Percentiles rank a stretch among this genome's conserved stretches.
Evolutionary conservation across 2,329 filamentous ascomycete species (phyloP).

Genomic region (Drechslerella dactyloides): DNA sequence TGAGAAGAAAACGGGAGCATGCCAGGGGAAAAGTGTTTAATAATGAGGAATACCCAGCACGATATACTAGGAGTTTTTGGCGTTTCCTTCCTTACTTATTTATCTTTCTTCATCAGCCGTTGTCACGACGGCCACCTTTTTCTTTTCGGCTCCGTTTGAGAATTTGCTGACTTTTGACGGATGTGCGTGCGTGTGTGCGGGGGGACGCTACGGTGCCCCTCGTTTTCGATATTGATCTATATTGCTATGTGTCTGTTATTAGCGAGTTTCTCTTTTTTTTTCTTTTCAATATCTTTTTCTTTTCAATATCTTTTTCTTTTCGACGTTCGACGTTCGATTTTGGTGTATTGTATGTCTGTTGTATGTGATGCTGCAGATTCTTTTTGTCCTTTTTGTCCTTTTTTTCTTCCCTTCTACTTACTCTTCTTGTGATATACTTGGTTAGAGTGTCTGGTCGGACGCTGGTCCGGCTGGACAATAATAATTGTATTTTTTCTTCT

Average conservation of each 20-base stretch:
- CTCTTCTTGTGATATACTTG: not conserved
- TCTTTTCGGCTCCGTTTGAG: too few species aligned
- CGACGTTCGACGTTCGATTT: conserved; percentile 30
- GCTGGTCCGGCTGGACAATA: too few species aligned
- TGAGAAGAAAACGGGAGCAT: conserved; percentile 5
- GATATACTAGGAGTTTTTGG: conserved; percentile 50
- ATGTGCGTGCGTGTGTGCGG: too few species aligned
- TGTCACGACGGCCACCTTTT: too few species aligned
- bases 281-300: conserved; percentile 36
- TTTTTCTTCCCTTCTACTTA: not conserved
- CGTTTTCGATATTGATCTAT: not conserved
- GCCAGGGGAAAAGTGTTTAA: conserved; percentile 38
- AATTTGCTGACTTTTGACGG: too few species aligned
- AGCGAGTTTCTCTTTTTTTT: conserved; percentile 31
- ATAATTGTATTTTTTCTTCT: too few species aligned
- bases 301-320: conserved; percentile 11
- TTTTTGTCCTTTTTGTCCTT: not conserved
- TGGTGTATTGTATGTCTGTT: not conserved
- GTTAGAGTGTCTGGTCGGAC: not conserved
- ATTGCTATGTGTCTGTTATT: conserved; percentile 26
- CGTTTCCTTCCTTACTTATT: conserved; percentile 54
- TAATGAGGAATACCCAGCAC: conserved; percentile 51
- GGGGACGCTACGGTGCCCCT: too few species aligned
- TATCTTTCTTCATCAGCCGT: too few species aligned
- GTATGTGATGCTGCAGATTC: not conserved